These are phyloP conservation scores for Beauveria brongniartii DNA, from an alignment of 2,329 filamentous ascomycete genomes.

Conservation along the genomic window DNA sequence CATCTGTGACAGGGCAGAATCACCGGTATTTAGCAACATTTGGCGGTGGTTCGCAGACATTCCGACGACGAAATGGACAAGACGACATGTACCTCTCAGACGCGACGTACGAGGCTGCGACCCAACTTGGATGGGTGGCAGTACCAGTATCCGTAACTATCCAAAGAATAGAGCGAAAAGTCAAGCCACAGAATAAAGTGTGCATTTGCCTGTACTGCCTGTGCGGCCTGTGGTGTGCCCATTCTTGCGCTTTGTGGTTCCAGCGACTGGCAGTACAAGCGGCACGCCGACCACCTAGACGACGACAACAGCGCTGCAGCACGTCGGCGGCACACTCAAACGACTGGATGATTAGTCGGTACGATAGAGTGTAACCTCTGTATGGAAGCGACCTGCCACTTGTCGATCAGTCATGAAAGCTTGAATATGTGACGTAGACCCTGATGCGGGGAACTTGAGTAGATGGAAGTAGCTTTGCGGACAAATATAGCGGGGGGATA, in stretches of 20 bases:
- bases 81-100: not conserved
- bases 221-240: not conserved
- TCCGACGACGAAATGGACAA: not conserved
- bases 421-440: slow-evolving; percentile 8
- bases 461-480: not conserved
- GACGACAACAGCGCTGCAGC: not conserved
- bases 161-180: too few species aligned
- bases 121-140: not conserved
- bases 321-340: not conserved
- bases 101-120: not conserved
- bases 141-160: too few species aligned
- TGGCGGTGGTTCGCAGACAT: too few species aligned
- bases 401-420: slow-evolving; percentile 6
- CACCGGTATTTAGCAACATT: too few species aligned
- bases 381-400: not conserved
- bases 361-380: not conserved
- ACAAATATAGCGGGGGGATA: not conserved
- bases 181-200: too few species aligned
- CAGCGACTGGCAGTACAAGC: not conserved
- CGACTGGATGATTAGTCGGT: not conserved
- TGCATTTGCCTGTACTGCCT: not conserved
- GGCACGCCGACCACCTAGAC: not conserved
- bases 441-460: not conserved
- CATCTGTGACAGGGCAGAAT: not conserved
- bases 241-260: not conserved